phyloP scores from a whole-genome alignment of 2,329 filamentous ascomycete species.

The Cladosporium velox region DNA sequence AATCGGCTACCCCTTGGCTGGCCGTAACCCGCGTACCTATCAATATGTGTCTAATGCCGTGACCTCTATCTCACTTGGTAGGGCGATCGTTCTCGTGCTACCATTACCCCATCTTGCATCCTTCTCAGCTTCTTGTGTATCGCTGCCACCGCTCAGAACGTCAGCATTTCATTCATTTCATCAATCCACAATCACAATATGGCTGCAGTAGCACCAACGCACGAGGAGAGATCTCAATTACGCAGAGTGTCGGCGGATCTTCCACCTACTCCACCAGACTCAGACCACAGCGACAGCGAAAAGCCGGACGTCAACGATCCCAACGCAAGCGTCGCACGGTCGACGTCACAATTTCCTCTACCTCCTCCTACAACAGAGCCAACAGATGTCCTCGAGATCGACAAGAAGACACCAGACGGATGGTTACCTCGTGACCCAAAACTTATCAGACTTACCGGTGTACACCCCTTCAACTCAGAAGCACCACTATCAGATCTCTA shows the following conservation, averaged over 20 bases:
- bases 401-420: conserved; percentile 78
- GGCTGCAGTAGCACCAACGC: conserved; percentile 21
- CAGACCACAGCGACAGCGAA: conserved; percentile 36
- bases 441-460: conserved; percentile 81
- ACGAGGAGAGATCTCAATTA: conserved; percentile 30
- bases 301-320: conserved; percentile 28
- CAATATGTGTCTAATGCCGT: not conserved
- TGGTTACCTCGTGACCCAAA: conserved; percentile 79
- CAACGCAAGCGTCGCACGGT: conserved; percentile 60
- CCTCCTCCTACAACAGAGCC: conserved; percentile 64
- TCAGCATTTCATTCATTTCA: conserved; percentile 2
- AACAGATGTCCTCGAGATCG: conserved; percentile 68
- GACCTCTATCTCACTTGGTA: not conserved
- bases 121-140: not conserved
- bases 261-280: conserved; percentile 43
- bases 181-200: conserved; percentile 18
- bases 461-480: conserved; percentile 91
- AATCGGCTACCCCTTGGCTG: not conserved
- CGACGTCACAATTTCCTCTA: conserved; percentile 57
- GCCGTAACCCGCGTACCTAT: not conserved
- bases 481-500: conserved; percentile 77
- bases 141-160: not conserved
- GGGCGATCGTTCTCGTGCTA: not conserved
- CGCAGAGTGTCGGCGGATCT: conserved; percentile 30
- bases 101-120: conserved; percentile 1